These are phyloP conservation scores for Cetradonia linearis DNA, from an alignment of 495 filamentous ascomycete species.

Conservation along the genomic window DNA sequence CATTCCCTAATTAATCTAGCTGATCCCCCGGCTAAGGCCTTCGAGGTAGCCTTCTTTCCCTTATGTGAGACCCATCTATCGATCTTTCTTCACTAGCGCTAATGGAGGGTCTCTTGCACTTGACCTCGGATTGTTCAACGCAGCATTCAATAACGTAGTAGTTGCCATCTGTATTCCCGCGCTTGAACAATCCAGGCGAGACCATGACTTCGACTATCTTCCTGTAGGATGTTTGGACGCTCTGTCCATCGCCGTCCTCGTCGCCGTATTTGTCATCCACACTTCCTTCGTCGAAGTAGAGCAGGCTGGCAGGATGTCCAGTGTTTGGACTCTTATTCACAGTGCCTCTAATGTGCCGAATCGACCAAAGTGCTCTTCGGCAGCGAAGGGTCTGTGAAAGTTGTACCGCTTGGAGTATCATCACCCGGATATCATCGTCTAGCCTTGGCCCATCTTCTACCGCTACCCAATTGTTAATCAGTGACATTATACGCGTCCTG, in stretches of 20 bases:
- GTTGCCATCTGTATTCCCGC: conserved; percentile 22
- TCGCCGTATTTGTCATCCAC: conserved; percentile 16
- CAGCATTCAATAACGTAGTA: conserved; percentile 15
- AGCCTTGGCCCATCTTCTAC: conserved; percentile 16
- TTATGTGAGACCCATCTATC: neutral
- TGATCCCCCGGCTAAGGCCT: neutral
- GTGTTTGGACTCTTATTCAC: neutral
- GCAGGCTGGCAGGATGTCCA: neutral
- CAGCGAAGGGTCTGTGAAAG: conserved; percentile 23
- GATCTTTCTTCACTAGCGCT: neutral
- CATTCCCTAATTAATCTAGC: neutral
- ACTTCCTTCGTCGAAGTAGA: conserved; percentile 11
- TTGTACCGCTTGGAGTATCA: conserved; percentile 19
- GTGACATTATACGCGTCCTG: conserved; percentile 3
- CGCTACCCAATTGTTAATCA: conserved; percentile 11
- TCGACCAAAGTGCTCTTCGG: conserved; percentile 23
- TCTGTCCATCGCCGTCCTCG: conserved; percentile 7
- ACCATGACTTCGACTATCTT: conserved; percentile 23
- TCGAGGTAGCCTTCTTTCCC: too few relatives aligned
- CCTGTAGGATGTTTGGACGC: neutral
- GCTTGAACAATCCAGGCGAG: conserved; percentile 21
- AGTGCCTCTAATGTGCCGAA: conserved; percentile 11
- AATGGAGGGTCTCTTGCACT: conserved; percentile 5
- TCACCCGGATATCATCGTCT: too few relatives aligned
- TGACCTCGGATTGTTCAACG: conserved; percentile 13